Base-by-base conservation (phyloP, 768 basidiomycete genomes). In the Phylloporus rhodoxanthus region DNA sequence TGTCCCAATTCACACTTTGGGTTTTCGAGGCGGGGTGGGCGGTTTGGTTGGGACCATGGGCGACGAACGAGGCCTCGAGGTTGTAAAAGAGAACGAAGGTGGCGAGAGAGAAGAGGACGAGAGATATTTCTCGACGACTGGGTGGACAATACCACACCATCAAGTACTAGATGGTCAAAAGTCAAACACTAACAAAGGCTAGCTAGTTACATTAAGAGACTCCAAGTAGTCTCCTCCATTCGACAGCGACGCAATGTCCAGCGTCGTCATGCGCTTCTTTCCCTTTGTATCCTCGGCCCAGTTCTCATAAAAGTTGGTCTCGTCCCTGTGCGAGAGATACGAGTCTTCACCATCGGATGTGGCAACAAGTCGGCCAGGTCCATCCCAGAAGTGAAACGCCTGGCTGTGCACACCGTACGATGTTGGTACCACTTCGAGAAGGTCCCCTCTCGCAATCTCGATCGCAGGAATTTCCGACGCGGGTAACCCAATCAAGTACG, bases 391-490 rank as follows among this genome's bases (percentile, higher is more conserved):
- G 65, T 92, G 89, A 67, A 84, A 91, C 8, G 91, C 90, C 57
- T 91, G 84, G 53, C 85, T 87, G 53, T 88, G 84, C 38, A 96
- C 93, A 9, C 93, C 93, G 56, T 91, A 91, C 6, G 85, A 88
- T 9, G 89, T 85, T 2, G 90, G 89, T 0, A 89, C 81, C 43
- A 92, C 87, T 67, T 99, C 96, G 33, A 98, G 78, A n/a, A 98
- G 72, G 64, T 99, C 96, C 0, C 96, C 96, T 11, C 96, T 81
- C 32, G 95, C 91, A 58, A 99, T 86, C 68, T 98, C 95, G 47
- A 98, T 95, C 1, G 92, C 94, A 0, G 96, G 96, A 39, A 99
- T 96, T 65, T 99, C 96, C 23, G 87, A 86, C 0, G 95, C 91
- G 5, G 93, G 91, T 3, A 98, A 75, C 6, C 96, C 96, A 56